Evolutionary conservation across 768 basidiomycete species (phyloP), one percentile per base, ranked within the genome.

Genomic region (Tylopilus vinaceipallidus): DNA sequence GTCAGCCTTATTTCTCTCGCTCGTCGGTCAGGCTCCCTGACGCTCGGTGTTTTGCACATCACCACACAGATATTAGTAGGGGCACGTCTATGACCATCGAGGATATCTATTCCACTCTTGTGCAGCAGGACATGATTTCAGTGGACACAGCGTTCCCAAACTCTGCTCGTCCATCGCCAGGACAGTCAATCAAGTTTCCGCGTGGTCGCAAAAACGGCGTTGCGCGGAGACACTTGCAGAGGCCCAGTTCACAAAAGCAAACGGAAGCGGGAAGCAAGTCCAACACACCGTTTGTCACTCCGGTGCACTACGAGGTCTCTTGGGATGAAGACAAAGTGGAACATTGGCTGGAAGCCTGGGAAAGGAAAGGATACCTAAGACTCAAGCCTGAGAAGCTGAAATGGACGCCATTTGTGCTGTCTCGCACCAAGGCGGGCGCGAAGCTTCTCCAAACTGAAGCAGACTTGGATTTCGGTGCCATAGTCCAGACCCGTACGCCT

Each of bases 51-150:
- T 22, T n/a, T 41, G 61, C 20, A 52, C 54, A 45, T 56, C 53
- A 49, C 47, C 39, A 19, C 54, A 56, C 54, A 90, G 95, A 92
- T 61, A 93, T 98, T 66, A 85, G 87, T 65, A 68, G 72, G 27
- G 85, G 82, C 4, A 98, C 95, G 0, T 85, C 90, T 1, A 94
- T 99, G 84, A 97, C 90, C 3, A 66, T 85, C 36, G 92, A 95
- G 67, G 97, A 99, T 62, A 79, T 93, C 44, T 84, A 82, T 65
- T 75, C 78, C 51, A 88, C 85, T 2, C 80, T 99, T 24, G 68
- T 68, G 4, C 82, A 86, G 39, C 82, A 86, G 59, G 75, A 78
- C 54, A 88, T 94, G 84, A 88, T 99, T 46, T 74, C 70, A 30
- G 71, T 78, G 22, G 74, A 77, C 32, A 63, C 71, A 50, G 60